Percentiles rank a stretch among this genome's conserved stretches.
phyloP scores from a whole-genome alignment of 495 filamentous ascomycete genomes.

The Podospora pseudoanserina region DNA sequence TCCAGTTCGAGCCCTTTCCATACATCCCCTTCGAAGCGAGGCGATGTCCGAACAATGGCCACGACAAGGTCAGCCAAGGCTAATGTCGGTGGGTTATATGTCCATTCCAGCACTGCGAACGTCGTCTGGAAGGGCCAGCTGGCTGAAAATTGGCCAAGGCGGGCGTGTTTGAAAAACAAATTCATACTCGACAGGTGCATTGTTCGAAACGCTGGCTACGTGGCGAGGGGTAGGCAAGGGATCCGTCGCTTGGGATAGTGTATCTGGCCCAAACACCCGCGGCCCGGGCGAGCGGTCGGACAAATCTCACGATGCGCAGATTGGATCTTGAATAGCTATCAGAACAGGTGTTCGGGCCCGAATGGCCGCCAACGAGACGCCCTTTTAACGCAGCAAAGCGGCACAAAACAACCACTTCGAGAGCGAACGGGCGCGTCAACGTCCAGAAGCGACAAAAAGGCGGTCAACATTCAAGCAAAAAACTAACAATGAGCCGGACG shows the following conservation, averaged over 20 bases:
- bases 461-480: constrained; percentile 6
- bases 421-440: background rate
- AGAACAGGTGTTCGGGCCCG: constrained; percentile 2
- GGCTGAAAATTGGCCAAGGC: background rate
- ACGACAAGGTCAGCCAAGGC: background rate
- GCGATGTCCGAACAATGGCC: background rate
- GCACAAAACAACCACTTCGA: constrained; percentile 10
- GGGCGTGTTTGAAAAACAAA: constrained; percentile 1
- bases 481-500: background rate
- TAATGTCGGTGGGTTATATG: background rate
- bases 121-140: background rate
- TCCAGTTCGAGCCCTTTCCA: background rate
- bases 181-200: background rate
- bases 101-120: background rate
- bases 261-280: background rate
- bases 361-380: constrained; percentile 4
- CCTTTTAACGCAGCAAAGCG: constrained; percentile 10
- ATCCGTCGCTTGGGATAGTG: constrained; percentile 7
- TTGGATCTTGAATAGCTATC: background rate
- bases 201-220: background rate
- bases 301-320: background rate
- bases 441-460: constrained; percentile 15
- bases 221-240: background rate
- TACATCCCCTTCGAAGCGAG: background rate
- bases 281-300: constrained; percentile 5